phyloP scores from a whole-genome alignment of 208 protist genomes.

The Leptomonas pyrrhocoris region DNA sequence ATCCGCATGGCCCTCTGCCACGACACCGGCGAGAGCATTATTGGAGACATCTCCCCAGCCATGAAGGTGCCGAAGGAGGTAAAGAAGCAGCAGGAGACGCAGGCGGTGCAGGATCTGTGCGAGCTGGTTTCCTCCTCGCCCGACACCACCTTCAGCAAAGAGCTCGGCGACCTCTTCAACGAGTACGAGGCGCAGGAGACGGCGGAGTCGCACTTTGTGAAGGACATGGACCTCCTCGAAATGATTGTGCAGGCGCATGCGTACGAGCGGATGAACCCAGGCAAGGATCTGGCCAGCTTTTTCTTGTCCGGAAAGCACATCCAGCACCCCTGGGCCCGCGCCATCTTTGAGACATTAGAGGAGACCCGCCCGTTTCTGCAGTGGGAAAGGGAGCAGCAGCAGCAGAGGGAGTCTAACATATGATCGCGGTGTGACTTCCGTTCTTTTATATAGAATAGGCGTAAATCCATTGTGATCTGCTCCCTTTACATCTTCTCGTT shows the following conservation, averaged over 20 bases:
- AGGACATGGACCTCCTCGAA: constrained; percentile 93
- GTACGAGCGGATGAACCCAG: constrained; percentile 78
- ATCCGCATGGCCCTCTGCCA: constrained; percentile 92
- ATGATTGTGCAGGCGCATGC: constrained; percentile 91
- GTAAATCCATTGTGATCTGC: no score
- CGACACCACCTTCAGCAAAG: constrained; percentile 43
- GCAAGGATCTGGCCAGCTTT: constrained; percentile 79
- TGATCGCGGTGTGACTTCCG: no score
- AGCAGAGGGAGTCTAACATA: constrained; percentile 14
- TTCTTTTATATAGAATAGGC: no score
- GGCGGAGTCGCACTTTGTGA: constrained; percentile 84
- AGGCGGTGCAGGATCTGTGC: constrained; percentile 63
- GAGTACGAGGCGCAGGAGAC: constrained; percentile 91
- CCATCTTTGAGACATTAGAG: constrained; percentile 70
- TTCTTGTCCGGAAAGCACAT: constrained; percentile 76
- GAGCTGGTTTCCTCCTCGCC: constrained; percentile 42
- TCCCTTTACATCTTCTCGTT: no score
- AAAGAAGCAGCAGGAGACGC: constrained; percentile 70
- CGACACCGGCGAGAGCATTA: constrained; percentile 86
- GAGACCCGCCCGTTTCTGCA: constrained; percentile 41
- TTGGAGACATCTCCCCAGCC: constrained; percentile 86
- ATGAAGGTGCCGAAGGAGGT: constrained; percentile 86
- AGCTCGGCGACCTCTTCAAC: constrained; percentile 72
- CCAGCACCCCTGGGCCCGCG: constrained; percentile 72
- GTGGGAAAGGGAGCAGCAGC: constrained; percentile 13